Conservation (phyloP, 345 rosid genomes). For the Brassica rapa region DNA sequence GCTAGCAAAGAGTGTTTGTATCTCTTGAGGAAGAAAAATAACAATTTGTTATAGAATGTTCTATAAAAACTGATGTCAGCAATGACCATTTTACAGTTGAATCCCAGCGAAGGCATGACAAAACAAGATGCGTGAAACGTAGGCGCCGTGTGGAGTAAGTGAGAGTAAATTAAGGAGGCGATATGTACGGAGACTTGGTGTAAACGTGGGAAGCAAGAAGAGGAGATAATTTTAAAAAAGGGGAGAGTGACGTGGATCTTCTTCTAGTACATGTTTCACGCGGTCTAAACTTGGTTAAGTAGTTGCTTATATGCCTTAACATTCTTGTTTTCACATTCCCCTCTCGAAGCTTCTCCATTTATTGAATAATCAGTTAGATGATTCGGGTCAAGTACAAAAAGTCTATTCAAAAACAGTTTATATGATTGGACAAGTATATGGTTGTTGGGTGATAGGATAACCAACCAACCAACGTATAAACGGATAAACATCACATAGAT, state of each 20-base stretch:
- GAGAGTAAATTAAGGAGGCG: background rate
- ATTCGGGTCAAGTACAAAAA: background rate
- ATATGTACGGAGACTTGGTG: slow-evolving; percentile 33
- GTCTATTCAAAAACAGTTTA: background rate
- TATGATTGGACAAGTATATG: slow-evolving; percentile 16
- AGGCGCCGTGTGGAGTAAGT: slow-evolving; percentile 20
- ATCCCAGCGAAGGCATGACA: slow-evolving; percentile 28
- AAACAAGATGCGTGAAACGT: background rate
- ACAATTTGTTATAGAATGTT: background rate
- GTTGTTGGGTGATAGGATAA: slow-evolving; percentile 21
- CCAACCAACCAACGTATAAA: slow-evolving; percentile 24
- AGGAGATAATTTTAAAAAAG: background rate
- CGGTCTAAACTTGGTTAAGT: slow-evolving; percentile 7
- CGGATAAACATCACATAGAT: slow-evolving; percentile 14
- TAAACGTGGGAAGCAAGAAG: slow-evolving; percentile 41
- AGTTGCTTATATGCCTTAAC: background rate
- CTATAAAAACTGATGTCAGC: slow-evolving; percentile 19
- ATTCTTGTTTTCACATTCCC: slow-evolving; percentile 36
- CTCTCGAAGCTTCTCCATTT: background rate
- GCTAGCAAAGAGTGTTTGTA: background rate
- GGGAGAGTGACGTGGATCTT: slow-evolving; percentile 27
- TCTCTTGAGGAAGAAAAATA: background rate
- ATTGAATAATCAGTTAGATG: background rate
- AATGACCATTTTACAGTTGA: slow-evolving; percentile 12
- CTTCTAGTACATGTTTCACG: slow-evolving; percentile 27